These are phyloP conservation scores for Hygrophila difformis DNA, from an alignment of 257 asterid species.

Conservation along the genomic window DNA sequence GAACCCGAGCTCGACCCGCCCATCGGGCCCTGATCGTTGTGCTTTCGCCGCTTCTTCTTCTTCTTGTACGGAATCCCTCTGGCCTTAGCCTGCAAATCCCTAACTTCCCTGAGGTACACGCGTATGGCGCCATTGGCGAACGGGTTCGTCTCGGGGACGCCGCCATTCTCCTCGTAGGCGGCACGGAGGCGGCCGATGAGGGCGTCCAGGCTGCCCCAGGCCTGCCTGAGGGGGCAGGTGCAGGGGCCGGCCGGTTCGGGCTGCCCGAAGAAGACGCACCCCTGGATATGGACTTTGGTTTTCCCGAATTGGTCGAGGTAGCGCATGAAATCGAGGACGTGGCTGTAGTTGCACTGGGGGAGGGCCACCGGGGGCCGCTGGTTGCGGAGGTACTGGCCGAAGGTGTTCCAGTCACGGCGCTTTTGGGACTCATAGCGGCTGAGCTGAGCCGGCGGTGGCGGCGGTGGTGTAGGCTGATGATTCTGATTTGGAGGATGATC, in stretches of 20 bases:
- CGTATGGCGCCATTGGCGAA: constrained; percentile 74
- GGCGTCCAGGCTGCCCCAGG: constrained; percentile 92
- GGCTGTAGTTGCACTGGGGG: constrained; percentile 58
- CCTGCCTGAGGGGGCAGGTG: constrained; percentile 65
- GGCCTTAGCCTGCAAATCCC: constrained; percentile 79
- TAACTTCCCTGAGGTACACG: constrained; percentile 52
- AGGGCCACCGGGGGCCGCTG: constrained; percentile 69
- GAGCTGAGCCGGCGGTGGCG: constrained; percentile 30
- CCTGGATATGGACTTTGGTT: constrained; percentile 74
- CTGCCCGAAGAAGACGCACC: constrained; percentile 67
- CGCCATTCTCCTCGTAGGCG: constrained; percentile 85
- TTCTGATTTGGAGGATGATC: not conserved
- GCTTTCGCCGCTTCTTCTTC: constrained; percentile 47
- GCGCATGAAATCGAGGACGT: constrained; percentile 63
- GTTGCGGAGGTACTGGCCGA: constrained; percentile 71
- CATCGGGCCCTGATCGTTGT: constrained; percentile 13
- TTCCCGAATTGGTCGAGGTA: constrained; percentile 89
- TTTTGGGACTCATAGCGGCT: constrained; percentile 85
- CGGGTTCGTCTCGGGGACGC: constrained; percentile 65
- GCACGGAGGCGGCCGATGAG: constrained; percentile 80
- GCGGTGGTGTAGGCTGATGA: constrained; percentile 13
- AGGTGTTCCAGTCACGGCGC: constrained; percentile 91
- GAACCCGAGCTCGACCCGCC: constrained; percentile 19
- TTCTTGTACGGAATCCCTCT: constrained; percentile 81
- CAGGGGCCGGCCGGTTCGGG: constrained; percentile 76